Percentiles rank a stretch among this genome's conserved stretches.
Conservation (phyloP, 2,329 filamentous ascomycete species). For the Cercospora berteroae region DNA sequence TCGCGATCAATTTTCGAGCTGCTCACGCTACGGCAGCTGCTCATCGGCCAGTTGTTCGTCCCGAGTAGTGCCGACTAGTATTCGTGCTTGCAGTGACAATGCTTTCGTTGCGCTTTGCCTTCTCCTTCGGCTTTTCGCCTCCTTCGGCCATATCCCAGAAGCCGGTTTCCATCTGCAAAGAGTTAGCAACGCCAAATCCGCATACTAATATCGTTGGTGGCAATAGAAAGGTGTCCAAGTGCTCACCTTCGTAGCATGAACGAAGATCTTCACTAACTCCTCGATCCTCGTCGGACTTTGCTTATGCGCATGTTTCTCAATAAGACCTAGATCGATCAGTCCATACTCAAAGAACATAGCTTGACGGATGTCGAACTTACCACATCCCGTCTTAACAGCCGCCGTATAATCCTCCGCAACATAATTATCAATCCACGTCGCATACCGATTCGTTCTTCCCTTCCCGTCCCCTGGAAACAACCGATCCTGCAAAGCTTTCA, state of each 20-base stretch:
- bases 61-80: slow-evolving; percentile 3
- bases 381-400: slow-evolving; percentile 67
- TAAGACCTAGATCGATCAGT: slow-evolving; percentile 49
- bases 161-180: slow-evolving; percentile 63
- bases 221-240: not conserved
- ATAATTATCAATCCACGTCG: slow-evolving; percentile 90
- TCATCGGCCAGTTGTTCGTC: not conserved
- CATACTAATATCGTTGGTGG: not conserved
- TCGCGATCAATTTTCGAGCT: too few relatives aligned
- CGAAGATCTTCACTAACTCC: slow-evolving; percentile 78
- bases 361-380: slow-evolving; percentile 62
- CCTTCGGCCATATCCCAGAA: slow-evolving; percentile 68
- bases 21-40: not conserved
- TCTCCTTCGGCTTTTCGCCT: not conserved
- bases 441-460: slow-evolving; percentile 57
- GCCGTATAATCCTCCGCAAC: slow-evolving; percentile 73
- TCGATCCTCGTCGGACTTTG: slow-evolving; percentile 76
- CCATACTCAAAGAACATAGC: not conserved
- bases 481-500: slow-evolving; percentile 56
- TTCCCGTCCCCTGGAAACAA: not conserved
- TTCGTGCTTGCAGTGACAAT: slow-evolving; percentile 5
- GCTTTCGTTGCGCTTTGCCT: slow-evolving; percentile 5
- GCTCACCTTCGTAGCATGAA: slow-evolving; percentile 75
- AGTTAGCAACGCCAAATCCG: not conserved
- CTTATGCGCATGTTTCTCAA: slow-evolving; percentile 71